phyloP scores from a whole-genome alignment of 1,284 basidiomycete genomes.

The Rhizoctonia solani region DNA sequence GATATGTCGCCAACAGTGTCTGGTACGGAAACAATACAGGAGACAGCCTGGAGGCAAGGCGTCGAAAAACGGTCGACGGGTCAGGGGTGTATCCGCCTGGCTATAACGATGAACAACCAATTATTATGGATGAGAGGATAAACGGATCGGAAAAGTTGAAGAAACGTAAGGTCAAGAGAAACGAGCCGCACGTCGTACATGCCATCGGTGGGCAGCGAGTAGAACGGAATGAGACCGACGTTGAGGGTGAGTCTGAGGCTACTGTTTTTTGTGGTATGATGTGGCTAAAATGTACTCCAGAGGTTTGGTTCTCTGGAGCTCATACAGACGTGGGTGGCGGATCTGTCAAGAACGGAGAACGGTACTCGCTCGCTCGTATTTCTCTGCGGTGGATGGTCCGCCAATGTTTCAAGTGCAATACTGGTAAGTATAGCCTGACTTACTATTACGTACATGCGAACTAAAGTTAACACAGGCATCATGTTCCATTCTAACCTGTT shows the following conservation, averaged over 20 bases:
- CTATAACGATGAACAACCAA: too few relatives aligned
- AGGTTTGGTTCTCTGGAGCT: slow-evolving; percentile 40
- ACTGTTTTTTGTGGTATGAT: too few relatives aligned
- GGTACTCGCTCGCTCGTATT: slow-evolving; percentile 40
- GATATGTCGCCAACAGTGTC: too few relatives aligned
- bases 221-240: slow-evolving; percentile 15
- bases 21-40: too few relatives aligned
- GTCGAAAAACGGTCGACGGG: background rate
- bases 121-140: too few relatives aligned
- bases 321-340: slow-evolving; percentile 41
- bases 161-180: background rate
- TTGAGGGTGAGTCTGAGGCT: background rate
- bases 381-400: slow-evolving; percentile 42
- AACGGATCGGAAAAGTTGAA: too few relatives aligned
- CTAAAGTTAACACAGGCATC: slow-evolving; percentile 33
- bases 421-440: slow-evolving; percentile 33
- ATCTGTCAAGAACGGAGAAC: slow-evolving; percentile 40
- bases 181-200: background rate
- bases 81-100: background rate
- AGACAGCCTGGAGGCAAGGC: background rate
- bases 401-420: slow-evolving; percentile 41
- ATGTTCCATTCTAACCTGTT: slow-evolving; percentile 40
- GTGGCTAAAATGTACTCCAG: slow-evolving; percentile 28
- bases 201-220: slow-evolving; percentile 8
- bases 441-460: background rate